Evolutionary conservation across 1,284 basidiomycete species (phyloP).

Genomic region (Neolentinus lepideus): DNA sequence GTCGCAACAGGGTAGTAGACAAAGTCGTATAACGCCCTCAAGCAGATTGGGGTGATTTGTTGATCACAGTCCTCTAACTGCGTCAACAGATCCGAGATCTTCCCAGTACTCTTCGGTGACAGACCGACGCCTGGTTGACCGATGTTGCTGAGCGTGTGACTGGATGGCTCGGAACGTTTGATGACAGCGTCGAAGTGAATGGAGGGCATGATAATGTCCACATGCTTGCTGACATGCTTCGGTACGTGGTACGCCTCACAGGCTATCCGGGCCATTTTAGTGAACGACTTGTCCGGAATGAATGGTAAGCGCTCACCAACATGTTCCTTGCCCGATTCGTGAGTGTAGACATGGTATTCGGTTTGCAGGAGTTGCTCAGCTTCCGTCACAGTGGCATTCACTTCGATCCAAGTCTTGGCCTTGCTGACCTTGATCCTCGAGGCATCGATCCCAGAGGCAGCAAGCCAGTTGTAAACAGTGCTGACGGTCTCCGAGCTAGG

Average conservation of each 20-base stretch:
- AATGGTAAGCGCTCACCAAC: conserved; percentile 19
- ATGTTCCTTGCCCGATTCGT: conserved; percentile 28
- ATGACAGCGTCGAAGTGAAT: conserved; percentile 34
- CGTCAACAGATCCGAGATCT: conserved; percentile 12
- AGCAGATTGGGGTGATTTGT: conserved; percentile 5
- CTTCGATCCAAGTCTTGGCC: conserved; percentile 34
- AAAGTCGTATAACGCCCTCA: conserved; percentile 1
- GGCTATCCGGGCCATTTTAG: conserved; percentile 18
- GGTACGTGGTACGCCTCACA: conserved; percentile 40
- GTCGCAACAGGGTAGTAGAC: neutral
- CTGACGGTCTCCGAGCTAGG: conserved; percentile 33
- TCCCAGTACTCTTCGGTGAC: conserved; percentile 20
- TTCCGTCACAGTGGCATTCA: conserved; percentile 35
- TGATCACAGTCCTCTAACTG: conserved; percentile 18
- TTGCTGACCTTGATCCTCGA: conserved; percentile 26
- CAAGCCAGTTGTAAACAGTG: conserved; percentile 35
- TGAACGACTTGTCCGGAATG: neutral
- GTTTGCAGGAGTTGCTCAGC: conserved; percentile 37
- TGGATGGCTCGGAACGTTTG: conserved; percentile 11
- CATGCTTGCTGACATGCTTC: conserved; percentile 30
- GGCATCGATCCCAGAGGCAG: conserved; percentile 24
- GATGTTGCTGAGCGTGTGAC: conserved; percentile 15
- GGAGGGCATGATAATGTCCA: conserved; percentile 41
- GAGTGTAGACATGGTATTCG: conserved; percentile 37
- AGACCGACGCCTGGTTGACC: conserved; percentile 25